A percentile compares a stretch with the other conserved stretches of the same genome.
These are phyloP conservation scores for Talaromyces sp. DNA, from an alignment of 2,329 filamentous ascomycete genomes.

Conservation along the genomic window DNA sequence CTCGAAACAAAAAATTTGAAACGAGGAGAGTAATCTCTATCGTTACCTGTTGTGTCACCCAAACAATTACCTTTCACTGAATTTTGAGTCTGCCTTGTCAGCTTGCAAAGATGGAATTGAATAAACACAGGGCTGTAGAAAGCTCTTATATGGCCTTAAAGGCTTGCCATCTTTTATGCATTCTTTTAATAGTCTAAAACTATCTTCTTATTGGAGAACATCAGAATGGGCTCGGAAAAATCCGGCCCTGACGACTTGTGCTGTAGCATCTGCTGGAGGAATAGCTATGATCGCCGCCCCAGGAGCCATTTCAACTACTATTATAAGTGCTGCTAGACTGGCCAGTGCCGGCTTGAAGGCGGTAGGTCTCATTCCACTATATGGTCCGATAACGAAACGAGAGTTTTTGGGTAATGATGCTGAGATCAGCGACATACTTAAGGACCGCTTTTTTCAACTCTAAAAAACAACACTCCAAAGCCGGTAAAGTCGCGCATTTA, in stretches of 20 bases:
- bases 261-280: neutral
- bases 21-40: neutral
- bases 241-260: neutral
- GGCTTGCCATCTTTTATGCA: neutral
- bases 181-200: neutral
- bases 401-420: neutral
- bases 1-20: no score
- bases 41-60: neutral
- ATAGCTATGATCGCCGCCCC: neutral
- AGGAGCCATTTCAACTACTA: neutral
- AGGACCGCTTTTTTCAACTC: neutral
- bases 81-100: neutral
- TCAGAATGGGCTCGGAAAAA: neutral
- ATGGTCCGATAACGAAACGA: no score
- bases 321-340: neutral
- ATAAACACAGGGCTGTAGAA: neutral
- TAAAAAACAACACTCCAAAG: neutral
- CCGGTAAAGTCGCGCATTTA: neutral
- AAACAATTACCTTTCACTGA: neutral
- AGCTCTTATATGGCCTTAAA: no score
- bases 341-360: neutral
- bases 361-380: no score
- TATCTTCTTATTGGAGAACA: neutral
- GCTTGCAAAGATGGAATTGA: neutral
- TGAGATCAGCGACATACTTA: neutral